Percentiles rank a stretch among this genome's conserved stretches.
phyloP scores from a whole-genome alignment of 2,329 filamentous ascomycete species.

The Trichoderma atroviride region DNA sequence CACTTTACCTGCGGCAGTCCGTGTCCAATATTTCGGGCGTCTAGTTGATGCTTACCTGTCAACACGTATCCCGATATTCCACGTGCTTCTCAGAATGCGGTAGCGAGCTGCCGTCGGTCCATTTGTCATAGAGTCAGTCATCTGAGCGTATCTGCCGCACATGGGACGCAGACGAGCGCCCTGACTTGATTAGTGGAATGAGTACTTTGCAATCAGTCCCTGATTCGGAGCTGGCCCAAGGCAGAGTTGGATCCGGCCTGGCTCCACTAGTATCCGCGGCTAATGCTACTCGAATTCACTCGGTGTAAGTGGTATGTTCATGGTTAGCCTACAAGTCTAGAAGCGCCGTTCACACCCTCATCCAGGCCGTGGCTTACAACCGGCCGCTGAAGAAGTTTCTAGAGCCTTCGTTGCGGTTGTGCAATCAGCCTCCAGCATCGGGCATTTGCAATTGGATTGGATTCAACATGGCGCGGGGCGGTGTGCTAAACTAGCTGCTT shows the following conservation, averaged over 20 bases:
- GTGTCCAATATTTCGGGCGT: neutral
- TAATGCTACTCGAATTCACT: neutral
- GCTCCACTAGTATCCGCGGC: slow-evolving; percentile 5
- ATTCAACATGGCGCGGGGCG: neutral
- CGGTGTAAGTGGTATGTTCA: neutral
- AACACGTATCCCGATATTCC: neutral
- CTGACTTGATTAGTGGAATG: neutral
- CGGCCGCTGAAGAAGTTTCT: slow-evolving; percentile 5
- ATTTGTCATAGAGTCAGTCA: neutral
- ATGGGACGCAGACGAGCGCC: neutral
- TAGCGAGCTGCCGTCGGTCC: neutral
- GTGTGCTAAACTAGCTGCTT: neutral
- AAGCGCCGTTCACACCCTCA: slow-evolving; percentile 10
- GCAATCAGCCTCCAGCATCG: neutral
- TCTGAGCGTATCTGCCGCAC: neutral
- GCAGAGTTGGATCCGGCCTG: neutral
- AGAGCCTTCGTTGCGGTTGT: neutral
- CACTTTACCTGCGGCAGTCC: neutral
- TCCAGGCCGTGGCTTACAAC: neutral
- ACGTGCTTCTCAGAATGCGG: neutral
- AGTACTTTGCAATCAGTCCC: neutral
- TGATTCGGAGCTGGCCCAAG: slow-evolving; percentile 8
- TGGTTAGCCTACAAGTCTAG: neutral
- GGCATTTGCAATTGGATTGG: neutral
- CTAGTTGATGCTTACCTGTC: neutral